Percentiles rank a stretch among this genome's conserved stretches.
These are phyloP conservation scores for Candida golubevii DNA, from an alignment of 805 yeast species.

Conservation along the genomic window DNA sequence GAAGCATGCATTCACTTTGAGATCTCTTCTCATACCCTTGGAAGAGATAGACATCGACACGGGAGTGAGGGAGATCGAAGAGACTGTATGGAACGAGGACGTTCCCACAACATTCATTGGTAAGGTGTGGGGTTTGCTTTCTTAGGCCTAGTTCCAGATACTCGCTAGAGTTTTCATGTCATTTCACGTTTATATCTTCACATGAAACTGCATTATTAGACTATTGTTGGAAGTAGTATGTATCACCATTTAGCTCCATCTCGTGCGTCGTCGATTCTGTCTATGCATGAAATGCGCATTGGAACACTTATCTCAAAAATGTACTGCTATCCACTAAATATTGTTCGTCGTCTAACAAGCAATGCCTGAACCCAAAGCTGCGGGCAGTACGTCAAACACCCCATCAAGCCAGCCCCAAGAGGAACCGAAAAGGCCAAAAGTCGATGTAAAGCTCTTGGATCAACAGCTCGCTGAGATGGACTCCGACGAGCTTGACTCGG, in stretches of 20 bases:
- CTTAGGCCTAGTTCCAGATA: conserved; percentile 2
- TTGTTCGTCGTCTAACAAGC: no score
- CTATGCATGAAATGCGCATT: no score
- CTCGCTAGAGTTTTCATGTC: neutral
- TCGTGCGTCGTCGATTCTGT: no score
- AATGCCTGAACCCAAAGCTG: no score
- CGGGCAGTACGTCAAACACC: no score
- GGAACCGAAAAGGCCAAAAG: neutral
- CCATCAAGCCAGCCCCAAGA: no score
- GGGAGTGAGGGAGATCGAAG: conserved; percentile 62
- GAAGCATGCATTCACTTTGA: conserved; percentile 26
- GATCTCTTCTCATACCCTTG: conserved; percentile 41
- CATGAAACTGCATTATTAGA: neutral
- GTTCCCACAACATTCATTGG: conserved; percentile 51
- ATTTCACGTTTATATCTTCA: neutral
- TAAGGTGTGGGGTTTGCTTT: conserved; percentile 44
- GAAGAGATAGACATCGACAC: conserved; percentile 68
- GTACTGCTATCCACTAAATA: no score
- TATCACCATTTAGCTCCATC: no score
- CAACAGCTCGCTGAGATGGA: conserved; percentile 19
- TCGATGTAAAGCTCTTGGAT: conserved; percentile 17
- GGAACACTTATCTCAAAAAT: no score
- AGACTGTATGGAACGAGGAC: conserved; percentile 48
- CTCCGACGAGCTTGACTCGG: conserved; percentile 17
- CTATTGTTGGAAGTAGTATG: neutral